Evolutionary conservation across 306 rosid genomes (phyloP), one percentile per base, ranked within the genome.

Genomic region (Cotoneaster glaucophyllus): DNA sequence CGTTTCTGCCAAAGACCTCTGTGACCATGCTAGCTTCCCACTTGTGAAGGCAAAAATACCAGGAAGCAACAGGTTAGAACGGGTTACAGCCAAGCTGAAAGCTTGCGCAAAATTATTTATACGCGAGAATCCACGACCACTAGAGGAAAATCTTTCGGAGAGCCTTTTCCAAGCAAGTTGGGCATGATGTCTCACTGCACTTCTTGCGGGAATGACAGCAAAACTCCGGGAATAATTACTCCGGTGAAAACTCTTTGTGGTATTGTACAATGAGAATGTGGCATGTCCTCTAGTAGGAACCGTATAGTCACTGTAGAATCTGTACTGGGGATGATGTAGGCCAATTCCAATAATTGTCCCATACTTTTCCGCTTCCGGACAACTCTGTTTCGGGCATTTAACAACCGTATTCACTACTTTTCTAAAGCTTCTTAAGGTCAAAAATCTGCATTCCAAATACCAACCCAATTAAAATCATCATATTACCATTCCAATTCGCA

Each of bases 1-100:
- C 0, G 71, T 71, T 65, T 82, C 90, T 48, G 84, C 83, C 75
- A 76, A 80, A 37, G 84, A 73, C 80, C 84, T 69, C 79, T 89
- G 97, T 67, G 90, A 89, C 82, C 88, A 89, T 78, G 97, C 97
- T 84, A 89, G 73, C 85, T 95, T 90, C 67, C 99, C 97, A 64
- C 86, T 86, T 18, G 90, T 67, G 79, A 89, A 69, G 5, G 99
- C 96, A 77, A 95, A 90, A 83, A 92, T 64, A 77, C 97, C 90
- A 50, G 98, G 98, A 80, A 95, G 89, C 70, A 92, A 63, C 78
- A 89, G 67, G 77, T 86, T 89, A 71, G 96, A 90, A 71, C 92
- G 97, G 61, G 87, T 65, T 80, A 89, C 64, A 68, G 97, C 95
- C 88, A 92, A 83, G 84, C 91, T 90, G 82, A 95, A 88, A 3